These are phyloP conservation scores for Plenodomus biglobosus DNA, from an alignment of 2,329 filamentous ascomycete species.

Conservation along the genomic window DNA sequence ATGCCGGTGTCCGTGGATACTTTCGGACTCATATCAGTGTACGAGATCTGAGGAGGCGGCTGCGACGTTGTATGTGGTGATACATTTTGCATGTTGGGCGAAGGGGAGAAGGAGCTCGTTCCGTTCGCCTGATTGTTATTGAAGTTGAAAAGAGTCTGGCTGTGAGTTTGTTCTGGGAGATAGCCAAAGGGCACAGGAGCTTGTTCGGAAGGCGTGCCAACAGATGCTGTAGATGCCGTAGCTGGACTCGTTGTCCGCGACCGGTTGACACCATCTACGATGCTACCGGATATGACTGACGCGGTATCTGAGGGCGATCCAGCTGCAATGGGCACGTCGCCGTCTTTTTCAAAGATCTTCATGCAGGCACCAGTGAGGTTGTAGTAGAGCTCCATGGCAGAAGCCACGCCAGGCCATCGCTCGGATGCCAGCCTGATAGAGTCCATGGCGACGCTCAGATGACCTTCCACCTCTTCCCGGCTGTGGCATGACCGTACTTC, in stretches of 20 bases:
- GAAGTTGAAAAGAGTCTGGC: constrained; percentile 26
- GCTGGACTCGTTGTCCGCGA: constrained; percentile 52
- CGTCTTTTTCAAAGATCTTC: constrained; percentile 75
- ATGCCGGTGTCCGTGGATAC: constrained; percentile 31
- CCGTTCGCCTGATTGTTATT: constrained; percentile 20
- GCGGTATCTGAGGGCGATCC: constrained; percentile 52
- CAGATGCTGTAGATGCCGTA: constrained; percentile 42
- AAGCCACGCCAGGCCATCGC: constrained; percentile 86
- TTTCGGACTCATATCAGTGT: constrained; percentile 36
- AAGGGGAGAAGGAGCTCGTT: constrained; percentile 20
- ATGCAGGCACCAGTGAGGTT: constrained; percentile 83
- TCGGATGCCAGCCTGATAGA: constrained; percentile 79
- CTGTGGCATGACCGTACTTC: constrained; percentile 74
- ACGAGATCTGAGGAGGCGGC: constrained; percentile 24
- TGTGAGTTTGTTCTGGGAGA: constrained; percentile 38
- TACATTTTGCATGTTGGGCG: constrained; percentile 22
- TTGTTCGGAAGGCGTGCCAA: constrained; percentile 42
- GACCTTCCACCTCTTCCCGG: constrained; percentile 72
- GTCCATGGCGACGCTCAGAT: constrained; percentile 74
- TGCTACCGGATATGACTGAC: constrained; percentile 43
- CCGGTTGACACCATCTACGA: constrained; percentile 47
- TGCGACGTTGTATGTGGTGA: constrained; percentile 32
- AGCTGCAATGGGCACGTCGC: constrained; percentile 53
- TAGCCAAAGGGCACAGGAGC: constrained; percentile 41
- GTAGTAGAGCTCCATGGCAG: constrained; percentile 82